Percentiles rank a stretch among this genome's conserved stretches.
phyloP scores from a whole-genome alignment of 2,329 filamentous ascomycete species.

The Amphichorda felina region DNA sequence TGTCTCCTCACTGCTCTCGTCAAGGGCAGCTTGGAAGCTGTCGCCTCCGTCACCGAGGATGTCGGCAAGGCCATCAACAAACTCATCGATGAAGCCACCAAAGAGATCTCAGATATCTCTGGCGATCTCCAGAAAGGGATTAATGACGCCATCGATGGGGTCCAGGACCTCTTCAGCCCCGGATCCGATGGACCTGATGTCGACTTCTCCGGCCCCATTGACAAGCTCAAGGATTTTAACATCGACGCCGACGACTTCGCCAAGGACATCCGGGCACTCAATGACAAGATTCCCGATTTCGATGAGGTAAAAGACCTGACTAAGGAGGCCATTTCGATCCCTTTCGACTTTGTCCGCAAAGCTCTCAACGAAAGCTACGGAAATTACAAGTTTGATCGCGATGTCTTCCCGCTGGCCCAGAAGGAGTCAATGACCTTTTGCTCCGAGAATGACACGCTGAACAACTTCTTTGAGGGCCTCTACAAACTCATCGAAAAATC shows the following conservation, averaged over 20 bases:
- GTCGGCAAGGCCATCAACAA: conserved; percentile 35
- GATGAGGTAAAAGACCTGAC: conserved; percentile 74
- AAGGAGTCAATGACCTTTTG: conserved; percentile 83
- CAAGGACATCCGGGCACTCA: conserved; percentile 57
- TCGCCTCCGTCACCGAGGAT: conserved; percentile 38
- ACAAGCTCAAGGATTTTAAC: conserved; percentile 56
- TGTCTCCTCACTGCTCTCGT: conserved; percentile 81
- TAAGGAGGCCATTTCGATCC: conserved; percentile 58
- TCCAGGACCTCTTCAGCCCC: conserved; percentile 34
- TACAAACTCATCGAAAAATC: conserved; percentile 54
- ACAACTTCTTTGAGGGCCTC: conserved; percentile 70
- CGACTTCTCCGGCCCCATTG: conserved; percentile 53
- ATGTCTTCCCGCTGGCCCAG: conserved; percentile 68
- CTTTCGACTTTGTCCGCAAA: conserved; percentile 69
- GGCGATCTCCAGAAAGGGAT: conserved; percentile 34
- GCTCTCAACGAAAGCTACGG: conserved; percentile 61
- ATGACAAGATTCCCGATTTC: conserved; percentile 72
- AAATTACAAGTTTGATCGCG: conserved; percentile 66
- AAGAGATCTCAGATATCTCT: conserved; percentile 45
- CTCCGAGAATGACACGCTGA: conserved; percentile 70
- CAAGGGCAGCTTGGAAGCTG: conserved; percentile 64
- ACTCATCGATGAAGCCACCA: conserved; percentile 43
- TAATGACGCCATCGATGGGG: conserved; percentile 31
- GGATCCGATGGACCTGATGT: conserved; percentile 38
- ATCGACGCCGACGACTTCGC: conserved; percentile 57